phyloP scores from a whole-genome alignment of 306 rosid genomes.

The Psophocarpus tetragonolobus region DNA sequence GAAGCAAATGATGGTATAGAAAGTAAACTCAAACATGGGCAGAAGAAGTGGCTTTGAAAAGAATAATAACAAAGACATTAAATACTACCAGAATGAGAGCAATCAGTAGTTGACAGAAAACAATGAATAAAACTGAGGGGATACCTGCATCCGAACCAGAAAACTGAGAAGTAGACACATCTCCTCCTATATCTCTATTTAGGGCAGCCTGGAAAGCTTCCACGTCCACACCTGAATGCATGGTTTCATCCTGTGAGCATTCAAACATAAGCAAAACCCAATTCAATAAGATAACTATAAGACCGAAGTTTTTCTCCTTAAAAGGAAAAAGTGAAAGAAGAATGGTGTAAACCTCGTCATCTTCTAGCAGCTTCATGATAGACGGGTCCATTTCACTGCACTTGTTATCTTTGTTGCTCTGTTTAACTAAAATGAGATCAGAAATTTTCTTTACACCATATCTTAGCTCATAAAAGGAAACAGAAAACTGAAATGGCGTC shows the following conservation, averaged over 20 bases:
- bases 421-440: background rate
- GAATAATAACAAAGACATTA: conserved; percentile 2
- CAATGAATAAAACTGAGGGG: background rate
- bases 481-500: conserved; percentile 12
- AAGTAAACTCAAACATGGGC: background rate
- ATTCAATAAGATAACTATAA: background rate
- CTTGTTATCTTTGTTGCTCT: background rate
- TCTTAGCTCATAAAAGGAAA: conserved; percentile 9
- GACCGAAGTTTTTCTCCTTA: background rate
- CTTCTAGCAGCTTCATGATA: conserved; percentile 82
- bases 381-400: conserved; percentile 62
- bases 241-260: conserved; percentile 65
- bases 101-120: background rate
- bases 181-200: conserved; percentile 78
- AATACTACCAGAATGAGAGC: background rate
- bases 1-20: background rate
- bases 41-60: background rate
- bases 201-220: conserved; percentile 90
- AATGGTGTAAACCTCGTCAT: conserved; percentile 62
- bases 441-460: background rate
- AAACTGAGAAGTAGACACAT: conserved; percentile 48
- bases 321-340: background rate
- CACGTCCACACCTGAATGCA: conserved; percentile 85
- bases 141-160: conserved; percentile 60
- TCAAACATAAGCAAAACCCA: background rate